A percentile compares a stretch with the other conserved stretches of the same genome.
Conservation (phyloP, 2,329 filamentous ascomycete genomes). For the Annulohypoxylon truncatum region DNA sequence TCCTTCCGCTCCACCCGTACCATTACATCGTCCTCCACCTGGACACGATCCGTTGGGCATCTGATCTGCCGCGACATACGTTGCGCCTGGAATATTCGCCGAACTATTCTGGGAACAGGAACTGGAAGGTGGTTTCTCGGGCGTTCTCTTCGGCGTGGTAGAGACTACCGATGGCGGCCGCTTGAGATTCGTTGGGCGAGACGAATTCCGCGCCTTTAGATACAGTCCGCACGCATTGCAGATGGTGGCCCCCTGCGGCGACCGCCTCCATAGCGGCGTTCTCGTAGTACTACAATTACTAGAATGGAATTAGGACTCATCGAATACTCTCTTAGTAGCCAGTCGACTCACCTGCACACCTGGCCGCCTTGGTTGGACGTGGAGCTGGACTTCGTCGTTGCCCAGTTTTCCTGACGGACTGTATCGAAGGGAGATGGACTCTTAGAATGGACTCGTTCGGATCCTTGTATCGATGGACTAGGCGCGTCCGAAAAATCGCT, state of each 20-base stretch:
- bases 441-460: constrained; percentile 47
- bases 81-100: constrained; percentile 63
- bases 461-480: constrained; percentile 48
- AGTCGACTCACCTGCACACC: constrained; percentile 50
- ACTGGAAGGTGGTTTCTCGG: constrained; percentile 55
- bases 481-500: constrained; percentile 45
- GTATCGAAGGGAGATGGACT: constrained; percentile 49
- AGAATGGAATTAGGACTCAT: constrained; percentile 41
- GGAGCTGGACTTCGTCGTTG: constrained; percentile 34
- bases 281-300: constrained; percentile 96
- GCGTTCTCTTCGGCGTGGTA: constrained; percentile 56
- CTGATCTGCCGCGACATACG: constrained; percentile 82
- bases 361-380: constrained; percentile 46
- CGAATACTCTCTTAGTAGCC: neutral
- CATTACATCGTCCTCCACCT: constrained; percentile 93
- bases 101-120: constrained; percentile 55
- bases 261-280: constrained; percentile 94
- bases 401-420: constrained; percentile 37
- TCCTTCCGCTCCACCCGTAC: constrained; percentile 92
- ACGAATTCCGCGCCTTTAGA: constrained; percentile 90
- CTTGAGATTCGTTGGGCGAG: constrained; percentile 90
- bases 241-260: constrained; percentile 91
- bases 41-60: constrained; percentile 88
- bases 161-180: constrained; percentile 70
- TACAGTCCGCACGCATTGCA: constrained; percentile 98